Percentiles rank a stretch among this genome's conserved stretches.
Conservation (phyloP, 257 asterid species). For the Solanum gracilifrons region DNA sequence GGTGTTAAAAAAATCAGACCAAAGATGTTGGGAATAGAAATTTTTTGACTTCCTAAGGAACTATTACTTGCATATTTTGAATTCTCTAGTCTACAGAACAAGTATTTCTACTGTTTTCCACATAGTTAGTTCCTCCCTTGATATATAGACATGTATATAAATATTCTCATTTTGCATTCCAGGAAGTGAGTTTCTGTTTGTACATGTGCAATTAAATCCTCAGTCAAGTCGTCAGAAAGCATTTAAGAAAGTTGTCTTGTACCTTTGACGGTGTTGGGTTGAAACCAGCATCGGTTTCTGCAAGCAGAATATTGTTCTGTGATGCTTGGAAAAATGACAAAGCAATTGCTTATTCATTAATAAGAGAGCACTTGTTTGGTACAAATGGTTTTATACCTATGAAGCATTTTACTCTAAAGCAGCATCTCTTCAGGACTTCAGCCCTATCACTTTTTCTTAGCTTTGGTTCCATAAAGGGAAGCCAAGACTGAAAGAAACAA, state of each 20-base stretch:
- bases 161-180: background rate
- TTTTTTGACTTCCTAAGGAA: background rate
- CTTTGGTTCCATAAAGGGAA: conserved; percentile 76
- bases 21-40: background rate
- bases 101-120: background rate
- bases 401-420: conserved; percentile 66
- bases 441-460: conserved; percentile 30
- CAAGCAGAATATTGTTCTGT: conserved; percentile 10
- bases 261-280: conserved; percentile 75
- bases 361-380: background rate
- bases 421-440: conserved; percentile 32
- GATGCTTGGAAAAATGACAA: background rate
- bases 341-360: background rate
- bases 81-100: background rate
- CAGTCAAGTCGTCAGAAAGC: background rate
- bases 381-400: conserved; percentile 31
- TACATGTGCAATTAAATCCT: background rate
- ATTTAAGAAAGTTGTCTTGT: background rate
- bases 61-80: background rate
- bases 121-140: background rate
- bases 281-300: conserved; percentile 79
- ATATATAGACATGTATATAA: background rate
- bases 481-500: conserved; percentile 35
- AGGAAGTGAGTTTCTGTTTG: background rate
- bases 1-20: background rate